Evolutionary conservation across 2,329 filamentous ascomycete genomes (phyloP), one percentile per base, ranked within the genome.

Genomic region (Pseudophaeomoniella oleicola): DNA sequence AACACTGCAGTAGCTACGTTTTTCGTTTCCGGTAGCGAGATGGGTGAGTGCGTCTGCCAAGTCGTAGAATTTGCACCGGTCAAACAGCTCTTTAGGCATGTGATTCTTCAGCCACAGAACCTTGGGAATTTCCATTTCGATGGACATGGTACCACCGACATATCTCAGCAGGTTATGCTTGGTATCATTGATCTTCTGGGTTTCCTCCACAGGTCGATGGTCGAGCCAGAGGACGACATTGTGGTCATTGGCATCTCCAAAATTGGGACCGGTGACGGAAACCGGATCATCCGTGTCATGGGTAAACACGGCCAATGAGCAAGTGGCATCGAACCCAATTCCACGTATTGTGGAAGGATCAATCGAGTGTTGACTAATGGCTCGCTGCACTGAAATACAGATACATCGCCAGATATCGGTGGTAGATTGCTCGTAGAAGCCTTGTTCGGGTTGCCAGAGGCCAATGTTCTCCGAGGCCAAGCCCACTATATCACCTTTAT

Each of bases 81-180:
- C 78, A 51, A 96, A 98, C 12, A 90, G 67, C 50, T 94, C 83
- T 38, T 81, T 71, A 2, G 90, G 81, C 90, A 98, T 96, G 62
- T 96, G 75, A 60, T 94, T 94, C 71, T 96, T 96, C 54, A 98
- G 71, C 90, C 90, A 98, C 39, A 96, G 69, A 1, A 94, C 84
- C 64, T 98, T 98, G 44, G 90, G 90, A 38, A 98, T 92, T 59
- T 98, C 90, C 90, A 98, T 98, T 67, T 98, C 90, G 46, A 94
- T 88, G 56, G 85, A 94, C 90, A 98, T 98, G 56, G 81, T 88
- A 44, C 90, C 90, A 48, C 90, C 90, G 13, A 98, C 90, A 54
- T 98, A 98, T 52, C 86, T 81, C 40, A 98, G 74, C 37, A 98
- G 68, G 58, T 92, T 90, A 66, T 98, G 90, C 37, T 78, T 71